phyloP scores from a whole-genome alignment of 768 basidiomycete species.

The Collybia nuda region DNA sequence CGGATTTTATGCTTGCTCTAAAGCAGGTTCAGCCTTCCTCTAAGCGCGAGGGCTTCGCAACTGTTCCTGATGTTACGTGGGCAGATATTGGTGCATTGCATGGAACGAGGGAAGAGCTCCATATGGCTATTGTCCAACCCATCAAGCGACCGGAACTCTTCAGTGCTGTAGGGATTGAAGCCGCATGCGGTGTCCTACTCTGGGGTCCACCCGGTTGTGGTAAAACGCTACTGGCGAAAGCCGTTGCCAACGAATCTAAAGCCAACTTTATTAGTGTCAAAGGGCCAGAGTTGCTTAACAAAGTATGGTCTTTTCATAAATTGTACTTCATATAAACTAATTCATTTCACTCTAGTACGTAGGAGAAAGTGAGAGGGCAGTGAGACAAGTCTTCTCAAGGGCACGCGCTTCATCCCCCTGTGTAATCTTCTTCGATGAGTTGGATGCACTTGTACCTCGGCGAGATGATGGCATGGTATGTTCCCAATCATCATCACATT shows the following conservation, averaged over 20 bases:
- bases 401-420: conserved; percentile 94
- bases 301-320: conserved; percentile 49
- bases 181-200: conserved; percentile 90
- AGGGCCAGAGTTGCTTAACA: conserved; percentile 95
- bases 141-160: conserved; percentile 90
- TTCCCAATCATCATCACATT: conserved; percentile 5
- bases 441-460: conserved; percentile 89
- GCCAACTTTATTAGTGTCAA: conserved; percentile 99
- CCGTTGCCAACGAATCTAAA: conserved; percentile 92
- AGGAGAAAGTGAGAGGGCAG: conserved; percentile 94
- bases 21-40: conserved; percentile 92
- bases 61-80: conserved; percentile 96
- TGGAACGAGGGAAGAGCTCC: conserved; percentile 82
- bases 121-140: conserved; percentile 97
- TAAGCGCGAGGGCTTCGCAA: conserved; percentile 97
- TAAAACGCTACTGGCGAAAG: conserved; percentile 96
- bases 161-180: conserved; percentile 82
- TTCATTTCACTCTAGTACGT: conserved; percentile 65
- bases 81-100: conserved; percentile 92
- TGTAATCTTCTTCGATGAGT: conserved; percentile 94
- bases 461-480: conserved; percentile 86
- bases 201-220: conserved; percentile 99
- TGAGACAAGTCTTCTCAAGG: conserved; percentile 91
- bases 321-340: neutral
- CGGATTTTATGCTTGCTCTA: conserved; percentile 83